Evolutionary conservation across 306 rosid species (phyloP), one percentile per base, ranked within the genome.

Genomic region (Sindora glabra): DNA sequence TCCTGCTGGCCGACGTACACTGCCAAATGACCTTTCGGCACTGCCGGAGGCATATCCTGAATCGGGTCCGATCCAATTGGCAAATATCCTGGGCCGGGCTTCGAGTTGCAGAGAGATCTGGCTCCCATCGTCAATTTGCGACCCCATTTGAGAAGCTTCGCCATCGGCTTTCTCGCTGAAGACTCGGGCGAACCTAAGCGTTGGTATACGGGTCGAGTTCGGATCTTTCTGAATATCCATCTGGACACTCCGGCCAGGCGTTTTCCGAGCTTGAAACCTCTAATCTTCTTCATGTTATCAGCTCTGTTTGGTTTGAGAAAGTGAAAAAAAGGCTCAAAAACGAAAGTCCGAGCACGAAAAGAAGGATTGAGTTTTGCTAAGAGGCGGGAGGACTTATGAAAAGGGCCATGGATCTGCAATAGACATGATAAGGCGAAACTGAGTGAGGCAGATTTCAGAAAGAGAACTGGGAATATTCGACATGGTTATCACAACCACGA

Each of bases 21-120:
- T 3, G 96, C 99, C 74, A 84, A 57, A 53, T 89, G 82, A 1
- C 99, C 99, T 63, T 86, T 92, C 0, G 99, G 99, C 8, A 89
- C 94, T 10, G 77, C 19, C 14, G 34, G 19, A 1, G 45, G 56
- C 29, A 14, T 48, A 1, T 52, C 54, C 23, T 48, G 41, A 5
- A 37, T 41, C 46, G 60, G 73, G 32, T 72, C 81, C 6, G 72
- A 64, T 8, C 79, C 90, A 14, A 92, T 0, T 17, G 62, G 83
- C 0, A 26, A 2, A 24, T 85, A 85, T 16, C 82, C 77, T 68
- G 72, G 45, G 19, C 84, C 67, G 14, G 48, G 44, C n/a, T 32
- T 81, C 13, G 16, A 16, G 8, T 30, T 17, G 10, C 96, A 88
- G 0, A 88, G 19, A 0, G 82, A 69, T 41, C 39, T 82, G 0